These are phyloP conservation scores for Paulownia fortunei DNA, from an alignment of 257 asterid genomes.

Conservation along the genomic window DNA sequence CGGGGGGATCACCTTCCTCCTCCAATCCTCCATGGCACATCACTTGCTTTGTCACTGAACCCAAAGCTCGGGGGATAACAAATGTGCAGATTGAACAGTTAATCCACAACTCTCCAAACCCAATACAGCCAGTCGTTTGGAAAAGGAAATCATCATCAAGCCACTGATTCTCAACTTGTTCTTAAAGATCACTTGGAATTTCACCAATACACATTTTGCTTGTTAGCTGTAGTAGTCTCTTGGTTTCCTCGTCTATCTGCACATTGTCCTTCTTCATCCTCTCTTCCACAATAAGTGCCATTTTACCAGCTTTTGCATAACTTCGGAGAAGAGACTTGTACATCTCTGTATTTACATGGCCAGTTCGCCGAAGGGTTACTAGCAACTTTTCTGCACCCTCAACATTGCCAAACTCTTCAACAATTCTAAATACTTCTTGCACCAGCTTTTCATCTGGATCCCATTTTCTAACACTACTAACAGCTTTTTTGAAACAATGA, in stretches of 20 bases:
- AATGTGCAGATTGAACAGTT: not conserved
- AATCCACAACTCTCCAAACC: not conserved
- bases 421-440: slow-evolving; percentile 47
- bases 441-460: slow-evolving; percentile 68
- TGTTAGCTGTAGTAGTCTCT: slow-evolving; percentile 55
- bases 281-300: slow-evolving; percentile 78
- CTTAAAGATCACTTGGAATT: slow-evolving; percentile 55
- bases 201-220: slow-evolving; percentile 77
- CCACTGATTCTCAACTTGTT: not conserved
- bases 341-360: slow-evolving; percentile 56
- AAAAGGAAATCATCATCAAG: not conserved
- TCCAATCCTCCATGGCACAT: too few species aligned
- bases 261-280: slow-evolving; percentile 88
- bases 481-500: slow-evolving; percentile 66
- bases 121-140: not conserved
- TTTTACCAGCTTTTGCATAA: slow-evolving; percentile 76
- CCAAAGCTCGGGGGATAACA: too few species aligned
- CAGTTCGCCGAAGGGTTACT: slow-evolving; percentile 60
- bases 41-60: too few species aligned
- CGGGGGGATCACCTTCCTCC: too few species aligned
- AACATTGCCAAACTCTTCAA: slow-evolving; percentile 73
- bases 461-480: slow-evolving; percentile 75
- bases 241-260: slow-evolving; percentile 64
- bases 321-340: slow-evolving; percentile 79
- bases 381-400: slow-evolving; percentile 73